Percentiles rank a stretch among this genome's conserved stretches.
Conservation (phyloP, 495 filamentous ascomycete genomes). For the Pseudevernia furfuracea region DNA sequence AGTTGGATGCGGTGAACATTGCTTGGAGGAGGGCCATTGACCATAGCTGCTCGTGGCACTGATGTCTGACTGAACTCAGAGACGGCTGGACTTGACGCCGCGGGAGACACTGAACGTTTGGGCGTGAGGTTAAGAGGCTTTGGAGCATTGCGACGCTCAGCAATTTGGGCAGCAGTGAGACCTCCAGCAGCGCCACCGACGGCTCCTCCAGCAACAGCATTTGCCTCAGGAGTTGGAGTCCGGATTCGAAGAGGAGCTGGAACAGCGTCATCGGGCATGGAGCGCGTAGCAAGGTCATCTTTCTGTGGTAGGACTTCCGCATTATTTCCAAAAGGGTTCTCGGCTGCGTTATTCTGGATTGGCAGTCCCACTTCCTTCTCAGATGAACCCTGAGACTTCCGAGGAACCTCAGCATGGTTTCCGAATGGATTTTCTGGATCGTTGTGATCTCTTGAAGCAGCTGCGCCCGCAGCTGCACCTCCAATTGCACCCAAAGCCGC, state of each 20-base stretch:
- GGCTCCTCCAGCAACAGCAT: slow-evolving; percentile 28
- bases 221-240: slow-evolving; percentile 28
- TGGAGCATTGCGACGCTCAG: slow-evolving; percentile 29
- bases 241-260: slow-evolving; percentile 24
- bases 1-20: slow-evolving; percentile 87
- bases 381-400: slow-evolving; percentile 27
- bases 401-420: slow-evolving; percentile 38
- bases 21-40: slow-evolving; percentile 41
- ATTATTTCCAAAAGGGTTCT: slow-evolving; percentile 40
- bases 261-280: slow-evolving; percentile 13
- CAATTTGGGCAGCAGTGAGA: slow-evolving; percentile 27
- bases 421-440: slow-evolving; percentile 36
- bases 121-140: slow-evolving; percentile 28
- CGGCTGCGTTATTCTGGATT: slow-evolving; percentile 23
- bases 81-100: slow-evolving; percentile 46
- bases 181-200: slow-evolving; percentile 37
- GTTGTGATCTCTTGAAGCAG: slow-evolving; percentile 28
- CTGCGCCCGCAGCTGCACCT: slow-evolving; percentile 21
- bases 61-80: slow-evolving; percentile 53
- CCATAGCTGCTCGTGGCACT: slow-evolving; percentile 42
- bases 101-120: slow-evolving; percentile 26
- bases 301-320: slow-evolving; percentile 34
- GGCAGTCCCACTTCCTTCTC: slow-evolving; percentile 30
- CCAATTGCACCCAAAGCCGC: slow-evolving; percentile 24
- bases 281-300: slow-evolving; percentile 8